phyloP scores from a whole-genome alignment of 169 alveolate genomes.

The Plasmodium cynomolgi region DNA sequence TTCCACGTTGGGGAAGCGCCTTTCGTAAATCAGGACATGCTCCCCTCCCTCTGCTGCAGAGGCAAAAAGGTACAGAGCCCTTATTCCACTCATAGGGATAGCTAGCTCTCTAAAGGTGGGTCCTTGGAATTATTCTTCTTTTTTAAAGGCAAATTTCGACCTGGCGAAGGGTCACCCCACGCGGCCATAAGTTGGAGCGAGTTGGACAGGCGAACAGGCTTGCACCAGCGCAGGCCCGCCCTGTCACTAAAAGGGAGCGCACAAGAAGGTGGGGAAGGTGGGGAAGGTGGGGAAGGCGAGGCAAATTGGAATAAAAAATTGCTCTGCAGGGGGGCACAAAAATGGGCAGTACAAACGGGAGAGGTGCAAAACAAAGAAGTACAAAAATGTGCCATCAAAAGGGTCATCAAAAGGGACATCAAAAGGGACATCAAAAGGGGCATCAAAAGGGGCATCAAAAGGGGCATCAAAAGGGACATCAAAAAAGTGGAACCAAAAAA shows the following conservation, averaged over 20 bases:
- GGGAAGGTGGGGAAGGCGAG: background rate
- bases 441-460: background rate
- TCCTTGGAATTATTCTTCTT: background rate
- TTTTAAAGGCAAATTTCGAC: background rate
- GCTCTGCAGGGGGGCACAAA: background rate
- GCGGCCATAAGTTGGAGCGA: background rate
- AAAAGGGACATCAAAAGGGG: background rate
- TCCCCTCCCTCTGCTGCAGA: background rate
- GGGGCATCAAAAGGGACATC: no score
- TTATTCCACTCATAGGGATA: slow-evolving; percentile 5
- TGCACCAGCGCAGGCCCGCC: no score
- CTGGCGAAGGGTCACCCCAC: background rate
- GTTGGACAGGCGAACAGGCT: background rate
- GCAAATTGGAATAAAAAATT: background rate
- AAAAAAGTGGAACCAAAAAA: background rate
- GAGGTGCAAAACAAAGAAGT: background rate
- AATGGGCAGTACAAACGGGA: background rate
- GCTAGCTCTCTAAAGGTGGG: background rate
- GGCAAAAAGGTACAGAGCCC: slow-evolving; percentile 24
- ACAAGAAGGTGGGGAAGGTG: background rate
- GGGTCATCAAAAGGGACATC: background rate
- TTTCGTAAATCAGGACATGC: slow-evolving; percentile 14
- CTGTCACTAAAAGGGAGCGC: background rate
- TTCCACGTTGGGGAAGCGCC: slow-evolving; percentile 20
- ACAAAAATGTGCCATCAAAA: background rate